phyloP scores from a whole-genome alignment of 257 asterid genomes.

The Asclepias syriaca region DNA sequence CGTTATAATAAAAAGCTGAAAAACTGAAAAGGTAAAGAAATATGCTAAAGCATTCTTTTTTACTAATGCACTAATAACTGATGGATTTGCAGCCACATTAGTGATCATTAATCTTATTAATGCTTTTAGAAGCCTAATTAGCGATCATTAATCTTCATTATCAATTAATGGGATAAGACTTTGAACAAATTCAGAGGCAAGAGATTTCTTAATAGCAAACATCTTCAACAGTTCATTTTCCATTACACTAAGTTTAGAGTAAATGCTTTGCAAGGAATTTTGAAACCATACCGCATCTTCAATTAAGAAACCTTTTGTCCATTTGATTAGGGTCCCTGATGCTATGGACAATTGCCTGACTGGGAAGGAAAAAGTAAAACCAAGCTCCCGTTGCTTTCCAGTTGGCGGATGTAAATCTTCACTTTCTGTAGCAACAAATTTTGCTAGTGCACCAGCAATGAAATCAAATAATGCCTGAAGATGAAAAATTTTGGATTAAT shows the following conservation, averaged over 20 bases:
- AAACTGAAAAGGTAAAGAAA: background rate
- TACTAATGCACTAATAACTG: background rate
- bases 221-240: background rate
- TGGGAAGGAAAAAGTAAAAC: constrained; percentile 96
- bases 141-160: too few species aligned
- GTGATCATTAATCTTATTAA: too few species aligned
- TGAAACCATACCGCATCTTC: constrained; percentile 49
- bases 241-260: background rate
- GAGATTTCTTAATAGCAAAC: background rate
- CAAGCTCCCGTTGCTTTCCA: constrained; percentile 81
- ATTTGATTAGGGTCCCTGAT: constrained; percentile 77
- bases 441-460: constrained; percentile 63
- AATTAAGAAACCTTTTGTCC: constrained; percentile 91
- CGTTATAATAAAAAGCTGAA: constrained; percentile 5
- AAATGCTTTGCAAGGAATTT: constrained; percentile 7
- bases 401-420: constrained; percentile 53
- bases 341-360: constrained; percentile 71
- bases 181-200: background rate
- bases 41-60: background rate
- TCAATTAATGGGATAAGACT: background rate
- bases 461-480: constrained; percentile 70
- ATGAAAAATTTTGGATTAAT: constrained; percentile 4
- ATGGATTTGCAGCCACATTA: too few species aligned
- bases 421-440: constrained; percentile 69
- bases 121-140: too few species aligned